These are phyloP conservation scores for Rhodotorula diobovata DNA, from an alignment of 768 basidiomycete genomes.

Conservation along the genomic window DNA sequence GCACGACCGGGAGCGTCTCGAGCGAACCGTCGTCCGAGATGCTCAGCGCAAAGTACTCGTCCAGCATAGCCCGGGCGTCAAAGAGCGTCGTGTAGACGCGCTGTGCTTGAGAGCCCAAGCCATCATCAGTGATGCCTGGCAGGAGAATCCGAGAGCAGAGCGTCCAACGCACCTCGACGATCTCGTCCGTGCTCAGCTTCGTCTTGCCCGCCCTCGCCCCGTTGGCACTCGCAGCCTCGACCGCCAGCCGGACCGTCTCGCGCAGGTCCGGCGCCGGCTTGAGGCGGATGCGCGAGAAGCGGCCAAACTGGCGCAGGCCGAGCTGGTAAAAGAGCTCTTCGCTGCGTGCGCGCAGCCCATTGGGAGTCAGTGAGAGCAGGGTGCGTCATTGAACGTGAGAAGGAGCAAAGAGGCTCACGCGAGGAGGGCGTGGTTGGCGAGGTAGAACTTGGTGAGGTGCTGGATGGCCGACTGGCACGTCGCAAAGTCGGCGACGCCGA, in stretches of 20 bases:
- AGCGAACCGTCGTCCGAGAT: conserved; percentile 63
- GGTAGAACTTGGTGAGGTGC: conserved; percentile 78
- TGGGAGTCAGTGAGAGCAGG: background rate
- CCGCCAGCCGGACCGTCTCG: conserved; percentile 69
- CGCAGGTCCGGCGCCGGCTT: conserved; percentile 74
- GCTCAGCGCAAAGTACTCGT: conserved; percentile 79
- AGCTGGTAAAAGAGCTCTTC: conserved; percentile 96
- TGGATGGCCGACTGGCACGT: conserved; percentile 77
- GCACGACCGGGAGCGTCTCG: conserved; percentile 72
- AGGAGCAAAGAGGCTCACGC: conserved; percentile 56
- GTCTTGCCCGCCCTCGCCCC: background rate
- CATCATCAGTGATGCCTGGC: background rate
- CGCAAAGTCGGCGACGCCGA: conserved; percentile 77
- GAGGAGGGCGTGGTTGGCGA: conserved; percentile 76
- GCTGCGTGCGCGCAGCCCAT: conserved; percentile 49
- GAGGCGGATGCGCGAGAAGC: conserved; percentile 67
- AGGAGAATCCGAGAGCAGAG: background rate
- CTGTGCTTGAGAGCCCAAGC: background rate
- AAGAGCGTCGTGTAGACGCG: conserved; percentile 35
- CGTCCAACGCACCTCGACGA: conserved; percentile 61
- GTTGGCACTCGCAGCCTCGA: conserved; percentile 58
- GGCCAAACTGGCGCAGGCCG: conserved; percentile 82
- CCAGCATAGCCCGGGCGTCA: conserved; percentile 65
- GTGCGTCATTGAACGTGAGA: too few species aligned
- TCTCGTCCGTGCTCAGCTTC: conserved; percentile 57